Base-by-base conservation (phyloP, 257 asterid species). In the Solanum infundibuliforme region DNA sequence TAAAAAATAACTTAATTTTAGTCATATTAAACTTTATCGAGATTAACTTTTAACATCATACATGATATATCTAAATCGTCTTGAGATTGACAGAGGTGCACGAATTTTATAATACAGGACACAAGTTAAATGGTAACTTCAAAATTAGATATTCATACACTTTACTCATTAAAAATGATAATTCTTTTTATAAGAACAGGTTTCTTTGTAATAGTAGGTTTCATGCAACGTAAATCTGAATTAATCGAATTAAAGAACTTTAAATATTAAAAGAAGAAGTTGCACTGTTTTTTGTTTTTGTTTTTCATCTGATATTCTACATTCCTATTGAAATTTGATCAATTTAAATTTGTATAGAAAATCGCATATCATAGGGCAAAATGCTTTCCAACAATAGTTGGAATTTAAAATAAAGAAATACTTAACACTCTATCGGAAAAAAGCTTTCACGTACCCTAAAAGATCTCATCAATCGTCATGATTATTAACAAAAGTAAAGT, bases 161-260 rank as follows among this genome's bases (percentile, higher is more conserved):
- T n/a, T n/a, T n/a, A 8, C 12, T 21, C 29, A 2, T n/a, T 65
- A 13, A 1, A 62, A 65, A 65, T 65, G 32, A 65, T n/a, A 65
- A 4, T 23, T 5, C 0, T 65, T 65, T 65, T 23, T n/a, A n/a
- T 4, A 65, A 65, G 32, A 27, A 23, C 8, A n/a, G 0, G 14
- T 8, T 65, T n/a, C 27, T 48, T 16, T 0, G 0, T 48, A 48
- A 48, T 48, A 16, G 21, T 16, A 52, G 3, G 8, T 52, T 18
- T 52, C n/a, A 18, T 52, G n/a, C 23, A 18, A 52, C 5, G n/a
- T 52, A 52, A 2, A 52, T 16, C 0, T 46, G 1, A 39, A 39
- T 39, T 39, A 39, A 39, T 46, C 1, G 20, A 0, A 13, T 46
- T 1, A 52, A 52, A 46, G 18, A 52, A 18, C n/a, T 52, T 18